These are phyloP conservation scores for Cryptococcus wingfieldii DNA, from an alignment of 1,284 basidiomycete genomes.

Conservation along the genomic window DNA sequence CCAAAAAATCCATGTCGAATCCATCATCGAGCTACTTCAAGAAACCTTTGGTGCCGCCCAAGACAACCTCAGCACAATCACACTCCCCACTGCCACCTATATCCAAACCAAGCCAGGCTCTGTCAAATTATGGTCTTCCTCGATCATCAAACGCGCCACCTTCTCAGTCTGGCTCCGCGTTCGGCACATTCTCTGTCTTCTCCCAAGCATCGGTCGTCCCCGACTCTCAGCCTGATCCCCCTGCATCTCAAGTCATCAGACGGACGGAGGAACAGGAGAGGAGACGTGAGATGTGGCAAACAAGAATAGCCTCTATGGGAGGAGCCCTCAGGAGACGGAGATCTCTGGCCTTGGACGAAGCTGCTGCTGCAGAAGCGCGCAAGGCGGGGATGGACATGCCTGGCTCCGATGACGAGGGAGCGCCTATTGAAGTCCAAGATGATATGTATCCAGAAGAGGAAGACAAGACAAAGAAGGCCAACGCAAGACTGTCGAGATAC, in stretches of 20 bases:
- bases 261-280: constrained; percentile 27
- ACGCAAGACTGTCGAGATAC: constrained; percentile 20
- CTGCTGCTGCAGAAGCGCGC: constrained; percentile 36
- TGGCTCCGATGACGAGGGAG: constrained; percentile 12
- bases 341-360: constrained; percentile 46
- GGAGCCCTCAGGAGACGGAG: constrained; percentile 34
- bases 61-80: not conserved
- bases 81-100: not conserved
- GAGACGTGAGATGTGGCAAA: constrained; percentile 38
- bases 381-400: constrained; percentile 12
- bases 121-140: constrained; percentile 23
- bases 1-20: constrained; percentile 5
- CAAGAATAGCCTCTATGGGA: constrained; percentile 21
- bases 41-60: constrained; percentile 3
- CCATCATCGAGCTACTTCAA: constrained; percentile 28
- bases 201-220: not conserved
- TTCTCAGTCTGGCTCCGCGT: constrained; percentile 25
- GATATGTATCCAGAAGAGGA: constrained; percentile 18
- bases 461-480: constrained; percentile 22
- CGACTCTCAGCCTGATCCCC: constrained; percentile 1
- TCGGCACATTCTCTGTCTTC: constrained; percentile 17
- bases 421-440: constrained; percentile 18
- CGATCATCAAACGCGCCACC: not conserved
- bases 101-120: constrained; percentile 2
- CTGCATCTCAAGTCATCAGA: constrained; percentile 1